Evolutionary conservation across 2,329 filamentous ascomycete species (phyloP), one percentile per base, ranked within the genome.

Genomic region (Penicillium sp.): DNA sequence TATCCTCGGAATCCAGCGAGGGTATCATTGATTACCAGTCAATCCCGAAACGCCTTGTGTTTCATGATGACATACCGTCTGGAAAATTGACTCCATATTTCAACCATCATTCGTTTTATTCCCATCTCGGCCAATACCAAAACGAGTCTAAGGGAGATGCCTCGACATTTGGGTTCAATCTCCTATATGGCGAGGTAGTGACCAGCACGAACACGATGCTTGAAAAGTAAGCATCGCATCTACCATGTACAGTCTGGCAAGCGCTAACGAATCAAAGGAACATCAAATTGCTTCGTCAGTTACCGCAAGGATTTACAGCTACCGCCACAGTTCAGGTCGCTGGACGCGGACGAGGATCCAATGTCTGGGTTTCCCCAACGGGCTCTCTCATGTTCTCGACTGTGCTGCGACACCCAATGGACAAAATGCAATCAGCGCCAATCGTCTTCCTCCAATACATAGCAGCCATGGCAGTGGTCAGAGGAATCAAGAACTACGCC

Each of bases 401-500:
- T 0, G 83, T 95, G 33, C 82, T 99, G 57, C 88, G 89, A 55
- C 93, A 99, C 70, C 81, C 87, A 0, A 81, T 88, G 27, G 77
- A 86, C 27, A 79, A 93, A 8, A 85, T 84, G 8, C 76, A 80
- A 36, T 81, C 78, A 1, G 87, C 88, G 0, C 91, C 93, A 0
- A 85, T 97, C 9, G 85, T 96, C 0, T 97, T 99, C 69, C 78
- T 97, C 25, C 93, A 97, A 69, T 99, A 99, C 66, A 80, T 99
- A 12, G 84, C 89, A 0, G 91, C 90, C 0, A 81, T 99, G 38
- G 91, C 93, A 34, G 87, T 92, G 35, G 86, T 95, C 2, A 81
- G 88, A 54, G 92, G 89, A 0, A 84, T 97, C 54, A 85, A 88
- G 55, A 79, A 77, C 22, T 97, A 97, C 64, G 89, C 86, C 41